Evolutionary conservation across 257 asterid genomes (phyloP).

Genomic region (Scutellaria baicalensis): DNA sequence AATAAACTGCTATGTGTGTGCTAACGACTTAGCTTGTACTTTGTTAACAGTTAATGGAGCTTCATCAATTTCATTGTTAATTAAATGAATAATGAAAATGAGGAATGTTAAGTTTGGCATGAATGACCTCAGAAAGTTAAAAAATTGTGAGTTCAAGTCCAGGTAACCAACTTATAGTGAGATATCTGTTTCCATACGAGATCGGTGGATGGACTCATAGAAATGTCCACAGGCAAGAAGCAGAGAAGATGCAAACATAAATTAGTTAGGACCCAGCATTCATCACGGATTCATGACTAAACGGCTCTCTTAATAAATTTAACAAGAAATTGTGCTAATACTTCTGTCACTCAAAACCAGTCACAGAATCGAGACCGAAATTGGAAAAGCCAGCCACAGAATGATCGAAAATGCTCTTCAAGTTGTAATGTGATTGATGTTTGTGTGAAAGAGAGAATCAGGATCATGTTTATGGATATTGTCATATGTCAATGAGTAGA

Average conservation of each 20-base stretch:
- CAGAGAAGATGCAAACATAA: not conserved
- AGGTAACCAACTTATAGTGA: not conserved
- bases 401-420: not conserved
- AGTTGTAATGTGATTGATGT: not conserved
- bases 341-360: not conserved
- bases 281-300: too few species aligned
- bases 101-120: not conserved
- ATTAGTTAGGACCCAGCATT: not conserved
- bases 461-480: not conserved
- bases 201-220: not conserved
- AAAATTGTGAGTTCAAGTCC: not conserved
- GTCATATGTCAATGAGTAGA: not conserved
- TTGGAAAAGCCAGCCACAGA: too few species aligned
- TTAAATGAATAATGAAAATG: not conserved
- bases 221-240: not conserved
- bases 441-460: not conserved
- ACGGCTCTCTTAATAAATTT: too few species aligned
- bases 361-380: not conserved
- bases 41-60: not conserved
- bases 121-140: too few species aligned
- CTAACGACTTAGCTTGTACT: not conserved
- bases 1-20: not conserved
- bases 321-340: not conserved
- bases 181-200: not conserved
- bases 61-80: not conserved